Evolutionary conservation across 2,329 filamentous ascomycete genomes (phyloP).

Genomic region (Colletotrichum ledebouriae): DNA sequence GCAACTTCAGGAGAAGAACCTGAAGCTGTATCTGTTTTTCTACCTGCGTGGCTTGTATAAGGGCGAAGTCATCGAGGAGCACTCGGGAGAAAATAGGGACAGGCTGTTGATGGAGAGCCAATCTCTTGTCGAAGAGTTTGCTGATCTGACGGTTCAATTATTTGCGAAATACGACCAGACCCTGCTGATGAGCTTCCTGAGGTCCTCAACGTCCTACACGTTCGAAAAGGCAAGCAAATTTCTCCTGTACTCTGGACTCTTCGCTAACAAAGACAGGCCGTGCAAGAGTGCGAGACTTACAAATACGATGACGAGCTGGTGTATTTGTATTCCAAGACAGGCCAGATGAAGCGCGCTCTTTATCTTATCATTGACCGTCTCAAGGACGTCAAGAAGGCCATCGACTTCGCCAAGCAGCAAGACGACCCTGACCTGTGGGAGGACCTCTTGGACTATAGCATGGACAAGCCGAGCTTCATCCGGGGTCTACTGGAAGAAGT

Average conservation of each 20-base stretch:
- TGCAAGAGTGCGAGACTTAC: slow-evolving; percentile 81
- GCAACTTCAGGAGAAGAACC: slow-evolving; percentile 77
- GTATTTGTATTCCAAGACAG: slow-evolving; percentile 94
- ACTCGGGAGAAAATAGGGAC: slow-evolving; percentile 67
- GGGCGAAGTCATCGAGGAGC: slow-evolving; percentile 74
- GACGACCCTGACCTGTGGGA: slow-evolving; percentile 95
- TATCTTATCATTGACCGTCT: slow-evolving; percentile 96
- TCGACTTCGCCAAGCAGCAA: slow-evolving; percentile 93
- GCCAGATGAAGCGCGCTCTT: slow-evolving; percentile 90
- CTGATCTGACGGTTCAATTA: slow-evolving; percentile 86
- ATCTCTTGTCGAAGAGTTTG: slow-evolving; percentile 85
- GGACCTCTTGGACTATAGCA: slow-evolving; percentile 92
- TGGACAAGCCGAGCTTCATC: slow-evolving; percentile 98
- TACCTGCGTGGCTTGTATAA: slow-evolving; percentile 91
- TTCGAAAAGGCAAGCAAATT: slow-evolving; percentile 75
- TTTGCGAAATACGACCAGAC: slow-evolving; percentile 87
- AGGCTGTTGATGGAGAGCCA: slow-evolving; percentile 70
- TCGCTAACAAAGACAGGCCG: slow-evolving; percentile 61
- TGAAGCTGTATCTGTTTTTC: slow-evolving; percentile 87
- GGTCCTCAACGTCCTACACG: slow-evolving; percentile 86
- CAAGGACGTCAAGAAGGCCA: slow-evolving; percentile 90
- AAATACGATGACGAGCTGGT: slow-evolving; percentile 94
- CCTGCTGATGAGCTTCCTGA: slow-evolving; percentile 88
- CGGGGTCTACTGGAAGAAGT: slow-evolving; percentile 92
- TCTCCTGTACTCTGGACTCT: not conserved